Percentiles rank a stretch among this genome's conserved stretches.
These are phyloP conservation scores for Xeromyces bisporus DNA, from an alignment of 495 filamentous ascomycete species.

Conservation along the genomic window DNA sequence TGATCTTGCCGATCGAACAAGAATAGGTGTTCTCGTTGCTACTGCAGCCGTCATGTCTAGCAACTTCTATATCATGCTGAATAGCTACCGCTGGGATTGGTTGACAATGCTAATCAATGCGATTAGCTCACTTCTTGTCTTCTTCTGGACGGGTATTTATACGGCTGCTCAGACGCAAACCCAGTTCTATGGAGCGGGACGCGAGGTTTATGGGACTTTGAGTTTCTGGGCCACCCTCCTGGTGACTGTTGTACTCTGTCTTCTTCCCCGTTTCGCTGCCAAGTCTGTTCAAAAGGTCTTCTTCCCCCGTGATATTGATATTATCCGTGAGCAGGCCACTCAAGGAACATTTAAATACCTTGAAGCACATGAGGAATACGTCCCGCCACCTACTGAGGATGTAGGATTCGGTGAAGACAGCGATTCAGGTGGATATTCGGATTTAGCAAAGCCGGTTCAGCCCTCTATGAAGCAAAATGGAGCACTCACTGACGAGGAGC, in stretches of 20 bases:
- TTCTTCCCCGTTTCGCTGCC: constrained; percentile 70
- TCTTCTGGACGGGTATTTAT: constrained; percentile 93
- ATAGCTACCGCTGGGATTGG: constrained; percentile 97
- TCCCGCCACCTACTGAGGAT: constrained; percentile 16
- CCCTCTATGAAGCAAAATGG: constrained; percentile 37
- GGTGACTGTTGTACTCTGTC: constrained; percentile 55
- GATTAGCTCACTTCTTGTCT: constrained; percentile 75
- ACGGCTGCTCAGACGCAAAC: constrained; percentile 48
- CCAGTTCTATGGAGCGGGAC: constrained; percentile 61
- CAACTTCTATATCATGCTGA: constrained; percentile 88
- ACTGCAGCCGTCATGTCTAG: constrained; percentile 62
- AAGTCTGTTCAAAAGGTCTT: constrained; percentile 87
- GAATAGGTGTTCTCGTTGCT: constrained; percentile 71
- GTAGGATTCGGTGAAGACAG: constrained; percentile 11
- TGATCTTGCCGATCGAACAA: constrained; percentile 53
- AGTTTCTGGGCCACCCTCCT: constrained; percentile 76
- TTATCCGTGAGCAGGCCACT: constrained; percentile 80
- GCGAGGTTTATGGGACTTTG: constrained; percentile 60
- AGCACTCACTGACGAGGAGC: constrained; percentile 65
- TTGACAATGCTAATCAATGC: constrained; percentile 62
- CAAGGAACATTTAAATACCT: constrained; percentile 64
- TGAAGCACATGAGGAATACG: constrained; percentile 31
- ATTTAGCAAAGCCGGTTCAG: constrained; percentile 45
- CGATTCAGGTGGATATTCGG: constrained; percentile 40
- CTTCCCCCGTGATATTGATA: constrained; percentile 84